phyloP scores from a whole-genome alignment of 2,329 filamentous ascomycete species.

The Aciculosporium take region DNA sequence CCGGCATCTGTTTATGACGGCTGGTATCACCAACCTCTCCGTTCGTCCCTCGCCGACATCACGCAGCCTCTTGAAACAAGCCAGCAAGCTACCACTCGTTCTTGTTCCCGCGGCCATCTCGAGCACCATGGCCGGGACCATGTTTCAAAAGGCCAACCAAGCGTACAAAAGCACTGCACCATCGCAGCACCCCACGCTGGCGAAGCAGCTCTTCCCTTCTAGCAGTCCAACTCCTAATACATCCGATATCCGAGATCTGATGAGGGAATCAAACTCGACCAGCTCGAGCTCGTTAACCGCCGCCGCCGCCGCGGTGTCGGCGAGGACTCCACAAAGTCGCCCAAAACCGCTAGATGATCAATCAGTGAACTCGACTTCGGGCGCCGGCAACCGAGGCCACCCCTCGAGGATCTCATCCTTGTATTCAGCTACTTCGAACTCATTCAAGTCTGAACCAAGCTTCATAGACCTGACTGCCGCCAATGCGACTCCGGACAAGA shows the following conservation, averaged over 20 bases:
- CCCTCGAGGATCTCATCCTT: constrained; percentile 14
- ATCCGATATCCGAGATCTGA: constrained; percentile 35
- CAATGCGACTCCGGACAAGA: constrained; percentile 12
- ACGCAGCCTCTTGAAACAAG: constrained; percentile 13
- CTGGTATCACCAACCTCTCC: constrained; percentile 17
- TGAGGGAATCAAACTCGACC: constrained; percentile 29
- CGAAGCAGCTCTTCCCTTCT: constrained; percentile 42
- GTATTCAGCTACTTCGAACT: constrained; percentile 28
- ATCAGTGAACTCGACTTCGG: constrained; percentile 19
- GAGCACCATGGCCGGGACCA: constrained; percentile 2
- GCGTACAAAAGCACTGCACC: constrained; percentile 16
- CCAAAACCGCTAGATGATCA: constrained; percentile 15
- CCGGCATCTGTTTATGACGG: constrained; percentile 20
- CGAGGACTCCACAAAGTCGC: constrained; percentile 20
- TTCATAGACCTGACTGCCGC: constrained; percentile 22
- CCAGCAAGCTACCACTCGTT: constrained; percentile 13
- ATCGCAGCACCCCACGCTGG: constrained; percentile 21
- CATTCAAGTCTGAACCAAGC: constrained; percentile 25
- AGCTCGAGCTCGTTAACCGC: constrained; percentile 17
- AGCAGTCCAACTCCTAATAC: constrained; percentile 34
- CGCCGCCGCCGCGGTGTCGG: constrained; percentile 18
- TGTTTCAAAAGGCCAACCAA: constrained; percentile 9
- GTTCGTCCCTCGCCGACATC: constrained; percentile 24
- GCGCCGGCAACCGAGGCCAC: constrained; percentile 7
- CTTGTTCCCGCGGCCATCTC: constrained; percentile 8